Conservation (phyloP, 352 stramenopile species). For the Globisporangium solare region DNA sequence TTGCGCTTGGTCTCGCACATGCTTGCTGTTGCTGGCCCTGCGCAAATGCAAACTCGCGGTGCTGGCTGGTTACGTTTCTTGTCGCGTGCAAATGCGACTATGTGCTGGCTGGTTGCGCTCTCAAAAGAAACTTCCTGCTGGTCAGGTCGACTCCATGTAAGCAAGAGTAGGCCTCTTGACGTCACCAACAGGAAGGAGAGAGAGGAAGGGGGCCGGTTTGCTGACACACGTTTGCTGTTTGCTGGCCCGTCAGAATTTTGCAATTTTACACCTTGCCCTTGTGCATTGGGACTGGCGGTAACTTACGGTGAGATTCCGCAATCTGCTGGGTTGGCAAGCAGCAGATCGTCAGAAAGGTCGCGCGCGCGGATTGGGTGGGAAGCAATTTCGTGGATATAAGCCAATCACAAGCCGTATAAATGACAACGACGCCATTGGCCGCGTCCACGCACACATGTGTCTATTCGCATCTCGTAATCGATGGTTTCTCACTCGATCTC, state of each 20-base stretch:
- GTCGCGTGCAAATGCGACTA: not conserved
- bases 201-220: no score
- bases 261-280: no score
- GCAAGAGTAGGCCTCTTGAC: no score
- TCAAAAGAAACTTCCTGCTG: not conserved
- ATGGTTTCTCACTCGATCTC: not conserved
- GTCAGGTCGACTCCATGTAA: no score
- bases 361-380: not conserved
- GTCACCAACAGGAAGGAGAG: no score
- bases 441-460: not conserved
- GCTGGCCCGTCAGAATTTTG: no score
- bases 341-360: not conserved
- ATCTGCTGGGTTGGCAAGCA: not conserved
- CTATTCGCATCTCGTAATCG: not conserved
- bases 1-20: not conserved
- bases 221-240: no score
- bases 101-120: not conserved
- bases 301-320: not conserved
- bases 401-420: not conserved
- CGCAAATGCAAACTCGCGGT: not conserved
- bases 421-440: not conserved
- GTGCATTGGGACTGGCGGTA: no score
- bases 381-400: no score
- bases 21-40: not conserved
- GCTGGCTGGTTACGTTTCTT: not conserved